Base-by-base conservation (phyloP, 2,329 filamentous ascomycete species). In the Fusarium miscanthi region DNA sequence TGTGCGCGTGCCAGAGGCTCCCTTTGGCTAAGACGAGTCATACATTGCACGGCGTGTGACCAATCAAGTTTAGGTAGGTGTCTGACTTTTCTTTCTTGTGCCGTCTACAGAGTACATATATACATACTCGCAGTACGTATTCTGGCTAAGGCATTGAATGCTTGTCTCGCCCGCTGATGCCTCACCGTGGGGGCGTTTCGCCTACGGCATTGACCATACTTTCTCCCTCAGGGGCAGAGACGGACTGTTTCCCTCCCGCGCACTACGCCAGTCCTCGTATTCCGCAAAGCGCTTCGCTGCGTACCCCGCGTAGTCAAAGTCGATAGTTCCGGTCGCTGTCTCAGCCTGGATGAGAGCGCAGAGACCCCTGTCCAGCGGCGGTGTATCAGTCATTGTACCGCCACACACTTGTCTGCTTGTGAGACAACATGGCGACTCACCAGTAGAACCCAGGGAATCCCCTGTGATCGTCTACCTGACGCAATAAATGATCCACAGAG, bases 391-490 rank as follows among this genome's bases (percentile, higher is more conserved):
- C 13, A 13, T 31, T 52, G 49, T 52, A 16, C 23, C 14, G n/a
- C 49, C 31, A 19, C 33, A 25, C 23, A 17, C 23, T 38, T 21
- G 11, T 52, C 31, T 21, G 23, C 11, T 21, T 13, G 17, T 53
- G 52, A 27, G 35, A 63, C 30, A 56, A 6, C 21, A 14, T 23
- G 12, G 21, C 42, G 5, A 72, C 73, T 69, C 51, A 75, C 73
- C 73, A 75, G 63, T 75, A 75, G 31, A 75, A 75, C 3, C 73
- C 73, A 17, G 73, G 73, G 9, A 75, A 74, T 2, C 73, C 73
- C 27, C 73, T 60, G 53, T 70, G 69, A n/a, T 59, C 42, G 19
- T 75, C 73, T 16, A 75, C 73, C n/a, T 72, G 61, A 21, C 31
- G 40, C 73, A 75, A 68, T 11, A 74, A 46, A 4, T 30, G 38